Evolutionary conservation across 345 rosid species (phyloP), one percentile per base, ranked within the genome.

Genomic region (Moringa oleifera): DNA sequence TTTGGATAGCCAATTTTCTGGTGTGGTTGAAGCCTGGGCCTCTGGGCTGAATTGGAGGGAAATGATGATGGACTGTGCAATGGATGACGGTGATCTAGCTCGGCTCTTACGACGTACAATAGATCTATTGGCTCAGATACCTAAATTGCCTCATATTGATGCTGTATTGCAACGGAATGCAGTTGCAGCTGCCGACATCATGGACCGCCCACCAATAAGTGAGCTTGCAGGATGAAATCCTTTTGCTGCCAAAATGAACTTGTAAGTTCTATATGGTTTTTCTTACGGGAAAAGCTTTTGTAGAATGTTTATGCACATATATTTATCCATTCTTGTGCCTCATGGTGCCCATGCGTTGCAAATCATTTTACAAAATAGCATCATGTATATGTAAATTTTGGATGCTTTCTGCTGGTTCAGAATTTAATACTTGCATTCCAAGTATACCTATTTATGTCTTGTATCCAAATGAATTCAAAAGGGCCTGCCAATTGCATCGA

Each of bases 21-120:
- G 99, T 67, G 86, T 90, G 99, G 95, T 94, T 6, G 99, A 88
- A 73, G 97, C 99, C 23, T 94, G 99, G 99, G 97, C 96, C 18
- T 85, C 96, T 7, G 99, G 97, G 41, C 71, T 94, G 71, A 88
- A 87, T 17, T 90, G 99, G 99, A 83, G 79, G 76, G 99, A 94
- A 68, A 77, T 92, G 69, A 90, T 81, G 90, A 86, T 90, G 96
- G 98, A 93, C 59, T 86, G 94, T 52, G 97, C 96, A 2, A 83
- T 93, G 94, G 98, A 93, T 56, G 96, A 94, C 63, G 99, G 99
- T 11, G 96, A 94, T 83, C 80, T 94, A 18, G 96, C 96, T 64
- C 92, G 97, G 20, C 82, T 90, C 37, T 46, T 90, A 59, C 71
- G 99, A 59, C 79, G 97, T 52, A 85, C 96, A 20, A 88, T 86